Base-by-base conservation (phyloP, 805 yeast genomes). In the Cyberlindnera galapagoensis region DNA sequence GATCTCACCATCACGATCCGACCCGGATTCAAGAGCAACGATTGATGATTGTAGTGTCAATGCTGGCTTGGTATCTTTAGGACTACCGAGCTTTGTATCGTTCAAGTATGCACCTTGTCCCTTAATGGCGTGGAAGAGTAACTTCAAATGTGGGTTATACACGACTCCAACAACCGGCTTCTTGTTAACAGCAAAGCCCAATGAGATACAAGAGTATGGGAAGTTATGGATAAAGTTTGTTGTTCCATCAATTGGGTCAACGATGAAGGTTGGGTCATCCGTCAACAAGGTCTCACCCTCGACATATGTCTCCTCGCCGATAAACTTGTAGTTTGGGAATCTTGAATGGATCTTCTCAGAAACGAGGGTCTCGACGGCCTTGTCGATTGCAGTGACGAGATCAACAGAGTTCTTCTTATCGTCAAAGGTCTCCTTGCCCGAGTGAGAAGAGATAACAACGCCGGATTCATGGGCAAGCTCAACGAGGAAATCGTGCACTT, bases 221-320 rank as follows among this genome's bases (percentile, higher is more conserved):
- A 71, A 76, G 28, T 62, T 65, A 49, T 76, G 83, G 31, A 76
- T 66, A 51, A 76, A 76, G 52, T 76, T 71, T 5, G 80, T 74
- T 1, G 83, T 76, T 9, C 82, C 82, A 43, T 75, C 80, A 48
- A 74, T 70, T 25, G 80, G 80, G 46, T 76, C 82, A 13, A 76
- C 77, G 34, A 76, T 67, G 46, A 76, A 76, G 2, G 81, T 75
- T 14, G 82, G 82, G 4, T 58, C 69, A 24, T 63, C 63, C 2
- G 69, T 57, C 11, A 76, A 56, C 28, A 48, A 49, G 4, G 76
- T 61, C 19, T 52, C 57, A 2, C 77, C 80, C 4, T 65, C 65
- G 9, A 67, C 57, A 39, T 62, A 75, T 15, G 74, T 62, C 49
- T 76, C 83, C 47, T 76, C 83, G 18, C 82, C 83, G 48, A 76